A percentile compares a stretch with the other conserved stretches of the same genome.
Evolutionary conservation across 176 grass and related monocot genomes (phyloP).

Genomic region (Carex myosuroides): DNA sequence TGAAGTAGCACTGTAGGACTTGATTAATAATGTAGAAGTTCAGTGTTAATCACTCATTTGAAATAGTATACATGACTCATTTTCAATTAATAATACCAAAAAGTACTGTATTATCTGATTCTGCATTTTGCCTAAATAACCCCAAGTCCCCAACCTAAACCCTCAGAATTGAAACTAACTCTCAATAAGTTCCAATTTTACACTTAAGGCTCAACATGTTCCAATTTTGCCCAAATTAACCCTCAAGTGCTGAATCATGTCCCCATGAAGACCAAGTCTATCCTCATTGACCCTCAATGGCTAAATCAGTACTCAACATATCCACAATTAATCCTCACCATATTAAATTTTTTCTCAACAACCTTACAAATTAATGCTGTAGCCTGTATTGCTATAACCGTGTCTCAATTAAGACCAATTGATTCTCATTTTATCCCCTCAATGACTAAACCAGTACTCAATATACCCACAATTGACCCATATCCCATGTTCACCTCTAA

Average conservation of each 20-base stretch:
- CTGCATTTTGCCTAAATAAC: not conserved
- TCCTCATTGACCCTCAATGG: not conserved
- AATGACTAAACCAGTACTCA: not conserved
- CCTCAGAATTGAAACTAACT: not conserved
- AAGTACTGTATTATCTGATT: not conserved
- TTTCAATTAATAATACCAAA: not conserved
- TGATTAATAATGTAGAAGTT: no score
- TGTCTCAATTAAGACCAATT: not conserved
- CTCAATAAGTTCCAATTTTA: not conserved
- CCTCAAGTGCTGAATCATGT: not conserved
- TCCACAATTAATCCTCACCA: not conserved
- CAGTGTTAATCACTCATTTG: not conserved
- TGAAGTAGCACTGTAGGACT: not conserved
- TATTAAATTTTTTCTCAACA: not conserved
- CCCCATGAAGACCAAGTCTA: not conserved
- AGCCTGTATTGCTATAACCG: not conserved
- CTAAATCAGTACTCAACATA: not conserved
- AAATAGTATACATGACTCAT: not conserved
- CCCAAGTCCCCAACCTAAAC: not conserved
- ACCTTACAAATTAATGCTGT: not conserved
- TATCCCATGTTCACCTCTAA: not conserved
- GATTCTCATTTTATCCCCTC: not conserved
- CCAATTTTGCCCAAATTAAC: not conserved
- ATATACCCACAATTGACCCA: not conserved
- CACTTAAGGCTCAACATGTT: not conserved